Evolutionary conservation across 192 early-diverging fungal species (phyloP).

Genomic region (Coemansia sp.): DNA sequence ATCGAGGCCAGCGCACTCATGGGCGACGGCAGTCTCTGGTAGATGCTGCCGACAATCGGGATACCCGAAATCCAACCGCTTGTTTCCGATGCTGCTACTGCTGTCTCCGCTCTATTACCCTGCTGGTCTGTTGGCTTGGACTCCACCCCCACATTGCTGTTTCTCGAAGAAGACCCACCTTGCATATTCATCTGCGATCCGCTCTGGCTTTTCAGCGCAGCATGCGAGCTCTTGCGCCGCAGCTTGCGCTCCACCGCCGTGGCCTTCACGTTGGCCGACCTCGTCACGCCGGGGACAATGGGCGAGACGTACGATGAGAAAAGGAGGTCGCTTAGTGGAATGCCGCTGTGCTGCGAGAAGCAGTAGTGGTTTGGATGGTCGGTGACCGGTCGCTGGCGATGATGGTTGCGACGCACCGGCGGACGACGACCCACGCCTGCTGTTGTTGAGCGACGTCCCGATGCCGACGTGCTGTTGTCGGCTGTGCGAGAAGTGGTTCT

Average conservation of each 20-base stretch:
- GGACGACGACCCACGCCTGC: constrained; percentile 19
- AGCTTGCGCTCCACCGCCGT: constrained; percentile 42
- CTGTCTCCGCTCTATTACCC: neutral
- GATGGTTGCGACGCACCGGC: constrained; percentile 24
- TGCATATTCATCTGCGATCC: constrained; percentile 1
- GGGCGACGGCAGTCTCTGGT: constrained; percentile 32
- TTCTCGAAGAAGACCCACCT: no score
- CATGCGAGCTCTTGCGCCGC: constrained; percentile 27
- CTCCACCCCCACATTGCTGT: no score
- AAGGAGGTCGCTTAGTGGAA: constrained; percentile 72
- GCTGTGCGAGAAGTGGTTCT: constrained; percentile 4
- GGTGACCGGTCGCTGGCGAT: constrained; percentile 23
- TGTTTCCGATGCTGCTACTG: neutral
- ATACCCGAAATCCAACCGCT: constrained; percentile 35
- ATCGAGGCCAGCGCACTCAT: constrained; percentile 18
- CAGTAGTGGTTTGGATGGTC: constrained; percentile 68
- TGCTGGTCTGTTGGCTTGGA: neutral
- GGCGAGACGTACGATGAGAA: constrained; percentile 62
- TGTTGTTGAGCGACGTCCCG: constrained; percentile 14
- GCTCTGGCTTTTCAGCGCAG: neutral
- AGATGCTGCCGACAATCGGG: constrained; percentile 38
- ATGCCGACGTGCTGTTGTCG: neutral
- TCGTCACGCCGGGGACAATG: constrained; percentile 47
- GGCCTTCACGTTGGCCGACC: constrained; percentile 35
- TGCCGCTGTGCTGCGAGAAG: constrained; percentile 78